Evolutionary conservation across 768 basidiomycete species (phyloP).

Genomic region (Suillus subalutaceus): DNA sequence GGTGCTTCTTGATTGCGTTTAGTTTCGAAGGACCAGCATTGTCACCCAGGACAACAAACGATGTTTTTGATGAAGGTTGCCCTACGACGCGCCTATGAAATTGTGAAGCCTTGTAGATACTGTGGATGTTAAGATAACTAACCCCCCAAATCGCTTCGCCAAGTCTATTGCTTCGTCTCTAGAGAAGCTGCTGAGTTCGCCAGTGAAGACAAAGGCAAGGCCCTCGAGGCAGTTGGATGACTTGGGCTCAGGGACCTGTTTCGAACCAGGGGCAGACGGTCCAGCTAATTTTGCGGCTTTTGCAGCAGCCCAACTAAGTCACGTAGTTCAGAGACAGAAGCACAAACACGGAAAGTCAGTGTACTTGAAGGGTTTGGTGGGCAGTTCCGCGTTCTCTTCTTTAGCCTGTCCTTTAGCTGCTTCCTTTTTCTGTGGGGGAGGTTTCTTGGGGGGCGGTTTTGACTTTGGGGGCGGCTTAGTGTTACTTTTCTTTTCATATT

Average conservation of each 20-base stretch:
- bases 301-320: slow-evolving; percentile 49
- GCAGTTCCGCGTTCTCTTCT: neutral
- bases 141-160: slow-evolving; percentile 94
- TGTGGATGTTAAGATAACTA: slow-evolving; percentile 30
- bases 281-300: slow-evolving; percentile 65
- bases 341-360: neutral
- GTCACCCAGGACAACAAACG: slow-evolving; percentile 85
- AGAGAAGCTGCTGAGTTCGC: slow-evolving; percentile 84
- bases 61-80: slow-evolving; percentile 88
- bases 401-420: slow-evolving; percentile 21
- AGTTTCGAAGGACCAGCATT: slow-evolving; percentile 90
- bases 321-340: neutral
- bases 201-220: slow-evolving; percentile 93
- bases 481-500: slow-evolving; percentile 15
- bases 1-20: slow-evolving; percentile 82
- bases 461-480: slow-evolving; percentile 9
- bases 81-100: slow-evolving; percentile 75
- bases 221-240: slow-evolving; percentile 83
- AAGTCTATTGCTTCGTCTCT: slow-evolving; percentile 86
- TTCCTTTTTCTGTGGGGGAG: slow-evolving; percentile 21
- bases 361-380: slow-evolving; percentile 30
- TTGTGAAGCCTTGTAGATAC: neutral
- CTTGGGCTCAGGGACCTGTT: slow-evolving; percentile 68
- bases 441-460: slow-evolving; percentile 25
- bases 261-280: slow-evolving; percentile 59